phyloP scores from a whole-genome alignment of 768 basidiomycete species.

The Leucocoprinus sp. region DNA sequence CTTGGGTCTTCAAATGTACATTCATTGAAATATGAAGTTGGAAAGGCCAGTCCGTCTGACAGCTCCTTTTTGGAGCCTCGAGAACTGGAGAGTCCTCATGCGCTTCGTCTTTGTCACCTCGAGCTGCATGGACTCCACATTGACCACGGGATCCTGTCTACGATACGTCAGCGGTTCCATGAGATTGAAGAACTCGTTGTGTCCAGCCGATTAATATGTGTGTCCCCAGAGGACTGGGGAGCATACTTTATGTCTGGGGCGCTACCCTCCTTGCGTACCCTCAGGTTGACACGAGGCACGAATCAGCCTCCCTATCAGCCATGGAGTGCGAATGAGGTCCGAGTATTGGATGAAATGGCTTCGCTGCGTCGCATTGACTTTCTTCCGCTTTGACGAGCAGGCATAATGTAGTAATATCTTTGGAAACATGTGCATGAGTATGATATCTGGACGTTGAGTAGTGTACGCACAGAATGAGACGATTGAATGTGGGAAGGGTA shows the following conservation, averaged over 20 bases:
- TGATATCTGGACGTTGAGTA: background rate
- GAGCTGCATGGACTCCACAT: conserved; percentile 33
- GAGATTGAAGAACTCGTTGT: conserved; percentile 34
- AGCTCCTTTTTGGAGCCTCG: conserved; percentile 23
- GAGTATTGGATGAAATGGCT: conserved; percentile 13
- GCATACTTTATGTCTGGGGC: conserved; percentile 28
- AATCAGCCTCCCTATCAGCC: conserved; percentile 29
- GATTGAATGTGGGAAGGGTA: conserved; percentile 2
- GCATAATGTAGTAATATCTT: background rate
- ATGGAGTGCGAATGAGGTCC: conserved; percentile 23
- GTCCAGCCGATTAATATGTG: conserved; percentile 29
- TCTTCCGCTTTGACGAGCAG: background rate
- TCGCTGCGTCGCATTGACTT: conserved; percentile 1
- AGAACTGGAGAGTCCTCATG: conserved; percentile 16
- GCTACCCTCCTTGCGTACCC: conserved; percentile 24
- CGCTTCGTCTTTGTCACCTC: conserved; percentile 29
- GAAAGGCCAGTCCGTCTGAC: conserved; percentile 17
- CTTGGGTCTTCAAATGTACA: conserved; percentile 33
- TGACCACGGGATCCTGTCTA: conserved; percentile 26
- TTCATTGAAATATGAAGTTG: conserved; percentile 35
- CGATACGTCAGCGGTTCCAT: conserved; percentile 26
- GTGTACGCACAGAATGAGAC: background rate
- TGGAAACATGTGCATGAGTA: background rate
- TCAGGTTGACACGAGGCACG: conserved; percentile 32
- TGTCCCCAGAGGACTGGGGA: conserved; percentile 34